Base-by-base conservation (phyloP, 2,329 filamentous ascomycete genomes). In the Fusarium agapanthi region DNA sequence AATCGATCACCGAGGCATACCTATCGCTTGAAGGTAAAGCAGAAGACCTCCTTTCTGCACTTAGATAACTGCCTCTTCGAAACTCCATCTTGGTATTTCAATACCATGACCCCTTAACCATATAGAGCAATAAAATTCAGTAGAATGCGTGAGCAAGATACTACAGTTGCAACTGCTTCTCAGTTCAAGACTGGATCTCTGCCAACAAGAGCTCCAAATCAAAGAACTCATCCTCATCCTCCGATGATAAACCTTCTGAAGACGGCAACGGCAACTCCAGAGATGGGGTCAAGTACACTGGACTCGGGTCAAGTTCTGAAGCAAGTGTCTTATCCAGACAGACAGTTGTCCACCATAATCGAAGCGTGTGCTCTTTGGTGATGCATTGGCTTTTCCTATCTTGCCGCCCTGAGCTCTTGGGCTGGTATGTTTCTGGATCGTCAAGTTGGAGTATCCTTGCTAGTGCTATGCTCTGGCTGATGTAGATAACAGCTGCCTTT, bases 331-430 rank as follows among this genome's bases (percentile, higher is more conserved):
- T 38, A 7, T 61, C 51, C 14, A 61, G 18, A 4, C 51, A 58
- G 10, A 58, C 3, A 7, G 26, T 26, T 8, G 59, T 59, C 59
- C 51, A 61, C 59, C 51, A 61, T 7, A 61, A 9, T 5, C 59
- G 40, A 22, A 56, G 22, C n/a, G 40, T 37, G 7, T 61, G 59
- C n/a, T 40, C 59, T 20, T 5, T 40, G 3, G 2, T 4, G 5
- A 41, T 13, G 3, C 1, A 0, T 10, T 6, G 32, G 15, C 5
- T 11, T 12, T 34, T 9, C 0, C 13, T 6, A 6, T 14, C 34
- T 28, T 14, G 20, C n/a, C 9, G 3, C 2, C 7, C 26, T 1
- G 8, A 6, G 3, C 6, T 15, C 2, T 3, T 0, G 1, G 7
- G 3, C 7, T 12, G 2, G 5, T 28, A 26, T 9, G 41, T 26